A percentile compares a stretch with the other conserved stretches of the same genome.
phyloP scores from a whole-genome alignment of 148 eudicot genomes.

The Cornus florida region DNA sequence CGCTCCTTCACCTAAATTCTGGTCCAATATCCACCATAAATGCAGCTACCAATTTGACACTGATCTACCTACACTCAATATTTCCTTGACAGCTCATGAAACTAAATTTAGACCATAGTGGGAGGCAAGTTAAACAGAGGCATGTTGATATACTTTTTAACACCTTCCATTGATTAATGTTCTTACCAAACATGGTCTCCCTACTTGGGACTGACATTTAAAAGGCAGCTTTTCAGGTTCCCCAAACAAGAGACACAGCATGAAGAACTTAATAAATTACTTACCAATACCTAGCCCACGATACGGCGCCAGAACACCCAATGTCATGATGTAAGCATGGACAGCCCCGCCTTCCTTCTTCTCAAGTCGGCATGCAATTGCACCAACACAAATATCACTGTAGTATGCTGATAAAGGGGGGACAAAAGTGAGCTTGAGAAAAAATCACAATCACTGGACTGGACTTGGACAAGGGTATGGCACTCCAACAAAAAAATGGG shows the following conservation, averaged over 20 bases:
- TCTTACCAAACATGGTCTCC: not conserved
- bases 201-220: not conserved
- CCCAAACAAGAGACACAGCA: not conserved
- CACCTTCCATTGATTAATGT: not conserved
- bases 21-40: not conserved
- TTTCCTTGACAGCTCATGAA: not conserved
- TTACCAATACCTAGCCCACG: conserved; percentile 93
- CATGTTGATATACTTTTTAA: not conserved
- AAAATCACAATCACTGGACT: not conserved
- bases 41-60: too few relatives aligned
- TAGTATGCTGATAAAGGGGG: conserved; percentile 63
- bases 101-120: not conserved
- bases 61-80: not conserved
- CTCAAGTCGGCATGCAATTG: conserved; percentile 92
- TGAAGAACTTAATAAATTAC: conserved; percentile 19
- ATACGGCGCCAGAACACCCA: conserved; percentile 97
- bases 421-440: not conserved
- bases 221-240: not conserved
- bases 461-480: not conserved
- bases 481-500: too few relatives aligned
- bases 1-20: not conserved
- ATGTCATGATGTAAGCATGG: conserved; percentile 89
- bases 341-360: conserved; percentile 76
- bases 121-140: not conserved
- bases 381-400: conserved; percentile 92